Evolutionary conservation across 2,329 filamentous ascomycete species (phyloP), one percentile per base, ranked within the genome.

Genomic region (Aspergillus ruber): DNA sequence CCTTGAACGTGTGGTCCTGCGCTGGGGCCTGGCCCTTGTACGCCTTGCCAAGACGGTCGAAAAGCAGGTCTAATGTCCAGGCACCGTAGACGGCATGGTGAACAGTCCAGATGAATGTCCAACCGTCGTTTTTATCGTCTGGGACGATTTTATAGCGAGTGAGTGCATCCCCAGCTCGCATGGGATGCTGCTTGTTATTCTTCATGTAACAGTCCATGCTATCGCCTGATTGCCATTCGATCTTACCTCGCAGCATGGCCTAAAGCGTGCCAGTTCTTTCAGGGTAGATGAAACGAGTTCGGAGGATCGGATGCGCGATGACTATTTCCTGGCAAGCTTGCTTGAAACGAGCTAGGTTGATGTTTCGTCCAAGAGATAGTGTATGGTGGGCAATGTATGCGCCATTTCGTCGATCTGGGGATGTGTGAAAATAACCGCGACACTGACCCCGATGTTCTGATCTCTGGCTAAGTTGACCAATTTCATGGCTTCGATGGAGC

Each of bases 81-180:
- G 44, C 48, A 27, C 50, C 46, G 27, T 49, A 45, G 21, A 46
- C 21, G 7, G 55, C 41, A 45, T 51, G 54, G 17, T 56, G 46
- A 17, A 58, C 48, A 15, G 53, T 52, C 8, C 55, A 29, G 1
- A 47, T 50, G 25, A 46, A 20, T 50, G 40, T 15, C 45, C 42
- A n/a, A 32, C 40, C 32, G 48, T 52, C 13, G 45, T 46, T n/a
- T n/a, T n/a, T 20, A 21, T 40, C 35, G 48, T 49, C n/a, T 46
- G 9, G 39, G 6, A 40, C 18, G 8, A 47, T 43, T 3, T 10
- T 13, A 15, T 12, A 21, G 4, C 39, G 39, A 2, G n/a, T 15
- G 8, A 41, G 39, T 10, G 39, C 18, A n/a, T 12, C 12, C 5
- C 39, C 20, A 12, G 12, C 9, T 8, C 18, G 9, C 27, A 23